Evolutionary conservation across 192 early-diverging fungal species (phyloP), one percentile per base, ranked within the genome.

Genomic region (Entomortierella chlamydospora): DNA sequence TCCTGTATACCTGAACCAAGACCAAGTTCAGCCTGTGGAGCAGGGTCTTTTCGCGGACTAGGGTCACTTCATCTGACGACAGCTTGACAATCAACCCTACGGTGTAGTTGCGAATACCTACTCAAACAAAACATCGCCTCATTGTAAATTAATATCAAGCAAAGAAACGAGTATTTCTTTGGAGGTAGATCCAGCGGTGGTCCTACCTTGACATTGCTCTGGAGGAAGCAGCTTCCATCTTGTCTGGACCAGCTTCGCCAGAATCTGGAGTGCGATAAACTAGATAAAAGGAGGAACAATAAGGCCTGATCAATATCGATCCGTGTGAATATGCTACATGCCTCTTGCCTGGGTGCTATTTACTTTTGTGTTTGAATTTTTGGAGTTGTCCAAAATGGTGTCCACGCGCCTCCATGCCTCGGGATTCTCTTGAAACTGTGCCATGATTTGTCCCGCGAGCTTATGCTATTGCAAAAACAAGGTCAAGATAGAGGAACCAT

Each of bases 351-450:
- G 31, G n/a, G 22, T 60, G 7, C 15, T 37, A 26, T 18, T 37
- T 90, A 95, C 96, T 90, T 97, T 98, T 60, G 95, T 93, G 67
- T 94, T 87, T 41, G 91, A 65, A 18, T 88, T 83, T 73, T 86
- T 85, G 15, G 95, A 93, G 39, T 88, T 85, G 63, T 95, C 94
- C 59, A 99, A 85, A 73, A 99, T 97, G 18, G 83, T 86, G 68
- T 99, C 98, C 17, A 95, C 97, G 57, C 91, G 87, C 64, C 93
- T 93, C 98, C 98, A 99, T 25, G 98, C 90, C 33, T 98, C 94
- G 34, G 95, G 95, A 66, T 98, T 90, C 53, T 96, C 94, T 83
- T 95, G 92, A 71, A 99, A 98, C 81, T 96, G 92, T 39, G 93
- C 93, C 67, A 99, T 83, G 30, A 96, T 73, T 73, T 92, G 88